Evolutionary conservation across 2,329 filamentous ascomycete genomes (phyloP).

Genomic region (Fusarium tanahbumbuense): DNA sequence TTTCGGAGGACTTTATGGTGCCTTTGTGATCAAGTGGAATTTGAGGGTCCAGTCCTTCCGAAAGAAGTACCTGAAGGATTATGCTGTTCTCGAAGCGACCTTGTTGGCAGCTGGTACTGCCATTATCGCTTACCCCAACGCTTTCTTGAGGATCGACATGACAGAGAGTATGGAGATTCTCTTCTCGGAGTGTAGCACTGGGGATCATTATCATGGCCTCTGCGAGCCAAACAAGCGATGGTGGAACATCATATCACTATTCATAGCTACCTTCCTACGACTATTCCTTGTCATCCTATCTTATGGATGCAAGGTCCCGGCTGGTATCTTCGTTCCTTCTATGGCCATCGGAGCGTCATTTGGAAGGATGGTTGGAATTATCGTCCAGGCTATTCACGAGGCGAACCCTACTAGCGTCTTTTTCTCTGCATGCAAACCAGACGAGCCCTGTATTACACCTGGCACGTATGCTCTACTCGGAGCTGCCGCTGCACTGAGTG

Average conservation of each 20-base stretch:
- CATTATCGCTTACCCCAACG: conserved; percentile 95
- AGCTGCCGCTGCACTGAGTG: conserved; percentile 88
- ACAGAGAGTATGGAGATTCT: conserved; percentile 99
- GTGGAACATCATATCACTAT: conserved; percentile 81
- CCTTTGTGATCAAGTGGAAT: conserved; percentile 98
- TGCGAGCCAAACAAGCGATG: conserved; percentile 83
- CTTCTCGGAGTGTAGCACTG: conserved; percentile 91
- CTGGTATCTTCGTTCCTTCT: conserved; percentile 96
- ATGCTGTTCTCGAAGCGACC: conserved; percentile 88
- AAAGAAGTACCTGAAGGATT: conserved; percentile 88
- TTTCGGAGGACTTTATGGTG: conserved; percentile 94
- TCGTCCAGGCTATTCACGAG: conserved; percentile 90
- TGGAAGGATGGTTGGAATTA: conserved; percentile 91
- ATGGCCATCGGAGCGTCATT: conserved; percentile 98
- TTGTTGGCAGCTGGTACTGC: conserved; percentile 85
- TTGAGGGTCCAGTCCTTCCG: conserved; percentile 89
- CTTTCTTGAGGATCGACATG: conserved; percentile 96
- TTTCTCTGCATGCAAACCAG: conserved; percentile 88
- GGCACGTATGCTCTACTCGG: conserved; percentile 97
- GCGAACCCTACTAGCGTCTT: conserved; percentile 84
- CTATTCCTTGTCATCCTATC: conserved; percentile 91
- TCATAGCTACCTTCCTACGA: conserved; percentile 82
- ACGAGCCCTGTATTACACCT: conserved; percentile 95
- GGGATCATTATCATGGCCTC: conserved; percentile 87
- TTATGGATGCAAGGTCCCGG: conserved; percentile 97